Conservation (phyloP, 306 rosid species). For the Quillaja saponaria region DNA sequence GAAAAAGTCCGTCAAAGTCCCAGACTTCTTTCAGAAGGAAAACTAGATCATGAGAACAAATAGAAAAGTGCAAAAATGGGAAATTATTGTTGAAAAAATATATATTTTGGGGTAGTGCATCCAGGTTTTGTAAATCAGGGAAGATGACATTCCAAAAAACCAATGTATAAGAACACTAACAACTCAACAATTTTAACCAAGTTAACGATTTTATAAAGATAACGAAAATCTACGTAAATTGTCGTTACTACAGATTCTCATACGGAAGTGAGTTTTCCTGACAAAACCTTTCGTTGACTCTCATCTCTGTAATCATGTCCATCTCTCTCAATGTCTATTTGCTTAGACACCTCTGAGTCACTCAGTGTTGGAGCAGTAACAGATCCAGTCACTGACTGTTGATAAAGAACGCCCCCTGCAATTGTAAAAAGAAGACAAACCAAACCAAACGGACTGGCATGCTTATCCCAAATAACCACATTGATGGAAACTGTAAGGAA, state of each 20-base stretch:
- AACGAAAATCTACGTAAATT: constrained; percentile 28
- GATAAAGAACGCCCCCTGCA: constrained; percentile 85
- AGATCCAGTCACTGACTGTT: constrained; percentile 74
- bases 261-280: constrained; percentile 57
- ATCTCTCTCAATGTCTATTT: constrained; percentile 35
- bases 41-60: neutral
- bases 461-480: constrained; percentile 91
- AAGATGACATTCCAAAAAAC: constrained; percentile 8
- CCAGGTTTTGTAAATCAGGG: constrained; percentile 5
- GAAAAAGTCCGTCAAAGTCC: too few species aligned
- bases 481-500: constrained; percentile 90
- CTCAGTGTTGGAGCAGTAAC: constrained; percentile 43
- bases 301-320: constrained; percentile 42
- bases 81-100: neutral
- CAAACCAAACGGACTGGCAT: constrained; percentile 88
- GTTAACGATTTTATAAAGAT: constrained; percentile 10
- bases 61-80: too few species aligned
- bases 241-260: constrained; percentile 36
- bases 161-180: constrained; percentile 6
- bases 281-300: constrained; percentile 44
- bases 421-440: constrained; percentile 81
- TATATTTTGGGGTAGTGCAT: neutral
- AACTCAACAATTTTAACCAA: neutral
- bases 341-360: constrained; percentile 46
- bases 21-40: too few species aligned